Percentiles rank a stretch among this genome's conserved stretches.
Conservation (phyloP, 805 yeast species). For the Pichia kluyveri region DNA sequence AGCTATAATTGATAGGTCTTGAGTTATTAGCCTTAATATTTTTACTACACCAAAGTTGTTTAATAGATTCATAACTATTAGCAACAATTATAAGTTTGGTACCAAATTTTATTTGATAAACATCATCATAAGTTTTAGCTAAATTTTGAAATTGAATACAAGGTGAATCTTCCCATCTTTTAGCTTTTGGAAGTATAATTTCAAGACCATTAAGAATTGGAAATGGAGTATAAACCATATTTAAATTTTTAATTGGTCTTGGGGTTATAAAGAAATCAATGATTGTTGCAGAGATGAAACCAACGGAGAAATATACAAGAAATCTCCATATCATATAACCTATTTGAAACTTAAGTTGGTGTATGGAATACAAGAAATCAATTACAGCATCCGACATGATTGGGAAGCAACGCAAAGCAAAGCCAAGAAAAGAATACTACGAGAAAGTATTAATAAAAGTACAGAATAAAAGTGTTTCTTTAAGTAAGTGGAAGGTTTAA, state of each 20-base stretch:
- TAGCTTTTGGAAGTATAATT: constrained; percentile 20
- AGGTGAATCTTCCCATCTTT: constrained; percentile 27
- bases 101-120: constrained; percentile 62
- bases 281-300: background rate
- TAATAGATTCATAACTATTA: constrained; percentile 50
- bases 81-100: constrained; percentile 49
- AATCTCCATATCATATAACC: background rate
- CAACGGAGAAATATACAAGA: background rate
- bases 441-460: too few species aligned
- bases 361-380: too few species aligned
- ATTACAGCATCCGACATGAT: too few species aligned
- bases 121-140: constrained; percentile 33
- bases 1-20: constrained; percentile 57
- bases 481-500: too few species aligned
- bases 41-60: constrained; percentile 40
- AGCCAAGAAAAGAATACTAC: too few species aligned
- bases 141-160: constrained; percentile 39
- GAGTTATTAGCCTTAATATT: constrained; percentile 50
- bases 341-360: too few species aligned
- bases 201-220: constrained; percentile 22
- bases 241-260: constrained; percentile 10
- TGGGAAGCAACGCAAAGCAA: too few species aligned
- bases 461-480: too few species aligned
- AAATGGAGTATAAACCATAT: constrained; percentile 5
- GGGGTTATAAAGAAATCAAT: constrained; percentile 2